Percentiles rank a stretch among this genome's conserved stretches.
Evolutionary conservation across 2,329 filamentous ascomycete species (phyloP).

Genomic region (Thielaviopsis ethacetica): DNA sequence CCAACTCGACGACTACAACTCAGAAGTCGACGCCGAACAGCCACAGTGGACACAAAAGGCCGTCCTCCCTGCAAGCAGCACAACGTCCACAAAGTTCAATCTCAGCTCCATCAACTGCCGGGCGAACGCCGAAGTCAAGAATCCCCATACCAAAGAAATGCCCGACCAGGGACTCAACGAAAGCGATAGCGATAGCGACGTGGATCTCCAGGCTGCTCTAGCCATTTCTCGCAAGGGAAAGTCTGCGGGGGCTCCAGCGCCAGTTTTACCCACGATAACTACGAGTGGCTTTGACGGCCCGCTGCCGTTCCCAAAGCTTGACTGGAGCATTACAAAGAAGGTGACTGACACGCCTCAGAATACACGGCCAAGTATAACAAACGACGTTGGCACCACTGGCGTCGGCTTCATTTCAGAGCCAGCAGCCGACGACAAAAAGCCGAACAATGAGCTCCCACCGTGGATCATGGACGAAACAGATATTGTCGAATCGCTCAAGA

Average conservation of each 20-base stretch:
- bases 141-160: constrained; percentile 47
- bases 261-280: neutral
- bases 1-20: constrained; percentile 18
- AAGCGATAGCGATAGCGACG: constrained; percentile 54
- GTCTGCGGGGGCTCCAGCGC: neutral
- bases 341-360: neutral
- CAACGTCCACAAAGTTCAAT: constrained; percentile 22
- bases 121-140: constrained; percentile 40
- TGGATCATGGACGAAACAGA: constrained; percentile 55
- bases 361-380: neutral
- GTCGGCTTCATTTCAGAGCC: constrained; percentile 7
- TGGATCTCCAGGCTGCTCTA: constrained; percentile 64
- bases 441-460: constrained; percentile 48
- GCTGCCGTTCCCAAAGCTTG: constrained; percentile 77
- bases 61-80: constrained; percentile 30
- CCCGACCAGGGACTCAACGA: constrained; percentile 23
- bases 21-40: constrained; percentile 24
- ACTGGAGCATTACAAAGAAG: constrained; percentile 25
- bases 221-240: constrained; percentile 26
- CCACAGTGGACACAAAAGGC: constrained; percentile 42
- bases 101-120: constrained; percentile 7
- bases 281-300: constrained; percentile 50
- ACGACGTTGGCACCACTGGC: neutral
- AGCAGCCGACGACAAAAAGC: constrained; percentile 16
- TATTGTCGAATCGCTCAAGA: constrained; percentile 45